phyloP scores from a whole-genome alignment of 352 stramenopile species.

The Phytopythium montanum region DNA sequence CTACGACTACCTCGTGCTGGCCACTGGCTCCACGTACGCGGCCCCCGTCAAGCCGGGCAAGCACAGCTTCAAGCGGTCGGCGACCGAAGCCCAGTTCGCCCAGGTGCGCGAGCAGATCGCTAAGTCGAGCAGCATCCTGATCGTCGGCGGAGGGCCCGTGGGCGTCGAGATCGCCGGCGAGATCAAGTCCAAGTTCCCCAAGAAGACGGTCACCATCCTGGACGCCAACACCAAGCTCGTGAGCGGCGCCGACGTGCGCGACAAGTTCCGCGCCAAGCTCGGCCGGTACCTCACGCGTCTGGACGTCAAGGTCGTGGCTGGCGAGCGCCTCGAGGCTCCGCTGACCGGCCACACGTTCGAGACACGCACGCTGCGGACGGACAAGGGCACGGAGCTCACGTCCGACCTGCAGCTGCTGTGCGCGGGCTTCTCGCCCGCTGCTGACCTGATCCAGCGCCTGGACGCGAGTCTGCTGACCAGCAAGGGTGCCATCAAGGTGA shows the following conservation, averaged over 20 bases:
- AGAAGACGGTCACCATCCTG: constrained; percentile 58
- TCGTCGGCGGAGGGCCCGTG: constrained; percentile 57
- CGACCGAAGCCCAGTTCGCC: constrained; percentile 30
- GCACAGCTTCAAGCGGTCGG: constrained; percentile 26
- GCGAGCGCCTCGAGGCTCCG: constrained; percentile 32
- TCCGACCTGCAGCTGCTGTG: constrained; percentile 54
- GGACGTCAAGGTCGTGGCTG: constrained; percentile 43
- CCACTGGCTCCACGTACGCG: constrained; percentile 56
- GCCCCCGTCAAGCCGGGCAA: constrained; percentile 49
- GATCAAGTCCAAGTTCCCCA: constrained; percentile 49
- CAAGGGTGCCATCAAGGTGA: constrained; percentile 41
- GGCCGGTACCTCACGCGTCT: constrained; percentile 27
- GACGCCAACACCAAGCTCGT: constrained; percentile 34
- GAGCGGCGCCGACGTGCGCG: constrained; percentile 25
- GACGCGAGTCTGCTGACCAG: constrained; percentile 29
- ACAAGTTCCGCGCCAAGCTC: constrained; percentile 47
- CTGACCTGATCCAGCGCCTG: constrained; percentile 31
- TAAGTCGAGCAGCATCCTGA: constrained; percentile 37
- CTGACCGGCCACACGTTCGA: constrained; percentile 34
- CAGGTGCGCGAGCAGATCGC: constrained; percentile 41
- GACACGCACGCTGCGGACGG: constrained; percentile 32
- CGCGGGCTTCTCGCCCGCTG: constrained; percentile 33
- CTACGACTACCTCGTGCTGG: constrained; percentile 62
- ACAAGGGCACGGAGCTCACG: constrained; percentile 51
- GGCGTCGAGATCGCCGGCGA: constrained; percentile 59